Base-by-base conservation (phyloP, 805 yeast species). In the Lipomyces starkeyi region DNA sequence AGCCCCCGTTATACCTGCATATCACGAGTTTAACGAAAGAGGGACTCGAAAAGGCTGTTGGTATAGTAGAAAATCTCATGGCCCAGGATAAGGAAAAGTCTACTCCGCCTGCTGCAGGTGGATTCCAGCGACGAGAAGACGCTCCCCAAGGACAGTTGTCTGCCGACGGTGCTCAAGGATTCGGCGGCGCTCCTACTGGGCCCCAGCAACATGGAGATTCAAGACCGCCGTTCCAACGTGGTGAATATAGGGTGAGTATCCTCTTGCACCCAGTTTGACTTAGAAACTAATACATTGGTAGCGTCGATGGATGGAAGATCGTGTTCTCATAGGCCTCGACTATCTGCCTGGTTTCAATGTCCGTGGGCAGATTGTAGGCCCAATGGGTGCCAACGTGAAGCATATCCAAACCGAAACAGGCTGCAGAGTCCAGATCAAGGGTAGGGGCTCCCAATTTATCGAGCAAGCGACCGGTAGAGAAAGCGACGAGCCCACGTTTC, bases 11-110 rank as follows among this genome's bases (percentile, higher is more conserved):
- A 29, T 75, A 74, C 59, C 71, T 78, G 22, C 74, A 71, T 54
- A 90, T 92, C 25, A 91, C 91, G 74, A 97, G 91, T 76, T 87
- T 89, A 71, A 63, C 70, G 6, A 67, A 76, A 47, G 76, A 73
- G 22, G 65, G 73, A 4, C 65, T 78, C n/a, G 86, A 83, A 72
- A 89, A 89, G 76, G 93, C 97, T 1, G 76, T 83, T 43, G 74
- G 80, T n/a, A 88, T 86, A 58, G 95, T 91, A 20, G 82, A 86
- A 13, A 95, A 90, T 53, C 70, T 77, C 29, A 76, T 76, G 57
- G 68, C 72, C 32, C 68, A 69, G 62, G 79, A 78, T 49, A 68
- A 53, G 29, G 49, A 43, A n/a, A 43, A 43, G 49, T 43, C 49
- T n/a, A n/a, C 49, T 13, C 70, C 59, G 58, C 68, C 69, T 11